Base-by-base conservation (phyloP, 2,329 filamentous ascomycete species). In the Claviceps digitariae region DNA sequence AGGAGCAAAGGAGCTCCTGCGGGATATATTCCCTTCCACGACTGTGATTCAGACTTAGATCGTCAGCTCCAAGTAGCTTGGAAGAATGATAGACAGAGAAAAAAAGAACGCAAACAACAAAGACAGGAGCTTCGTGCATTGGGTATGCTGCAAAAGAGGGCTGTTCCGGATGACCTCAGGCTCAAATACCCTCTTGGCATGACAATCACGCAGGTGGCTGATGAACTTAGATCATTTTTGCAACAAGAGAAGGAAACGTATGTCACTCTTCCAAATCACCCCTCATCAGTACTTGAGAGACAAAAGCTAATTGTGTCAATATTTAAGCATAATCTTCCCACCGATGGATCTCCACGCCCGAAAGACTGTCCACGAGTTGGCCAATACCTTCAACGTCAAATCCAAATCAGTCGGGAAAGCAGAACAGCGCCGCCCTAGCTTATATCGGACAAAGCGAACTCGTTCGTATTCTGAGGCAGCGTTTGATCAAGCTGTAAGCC, bases 401-500 rank as follows among this genome's bases (percentile, higher is more conserved):
- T 95, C 90, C 3, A 88, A 90, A 63, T 96, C 90, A 0, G 78
- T 80, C 21, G 91, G 91, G 2, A 78, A 78, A 50, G 89, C 84
- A 8, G 76, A 79, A 23, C 77, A 81, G 50, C 82, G 93, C 29
- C 88, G 87, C 59, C 86, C 90, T 0, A 76, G 87, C 1, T 75
- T 97, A 2, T 83, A 84, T 57, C 89, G 90, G 61, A 91, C 86
- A 0, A 72, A 73, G 2, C 74, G 76, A 23, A 95, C 90, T 0
- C 65, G 75, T 0, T 68, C 69, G 2, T 88, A 83, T 59, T 74
- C 78, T 6, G 77, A 83, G 41, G 70, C 73, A 21, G 74, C 74
- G 0, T 82, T 82, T 56, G 71, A 75, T 53, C 67, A 66, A 49
- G 69, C 71, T 4, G 70, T 75, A 53, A 65, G 64, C 23, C 73